These are phyloP conservation scores for Anisodus tanguticus DNA, from an alignment of 257 asterid genomes.

Conservation along the genomic window DNA sequence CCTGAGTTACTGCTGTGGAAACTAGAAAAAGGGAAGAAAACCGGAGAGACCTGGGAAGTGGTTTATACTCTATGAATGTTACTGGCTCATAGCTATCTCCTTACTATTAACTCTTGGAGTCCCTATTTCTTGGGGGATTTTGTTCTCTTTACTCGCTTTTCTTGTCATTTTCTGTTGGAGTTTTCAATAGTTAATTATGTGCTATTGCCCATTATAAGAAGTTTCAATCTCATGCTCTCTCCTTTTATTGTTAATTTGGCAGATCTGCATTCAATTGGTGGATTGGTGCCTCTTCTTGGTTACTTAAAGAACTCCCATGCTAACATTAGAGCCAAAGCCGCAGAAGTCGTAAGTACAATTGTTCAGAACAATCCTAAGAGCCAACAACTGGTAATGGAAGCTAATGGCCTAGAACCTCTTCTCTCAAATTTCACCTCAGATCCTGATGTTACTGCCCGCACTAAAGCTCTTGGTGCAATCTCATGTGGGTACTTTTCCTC, in stretches of 20 bases:
- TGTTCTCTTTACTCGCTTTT: background rate
- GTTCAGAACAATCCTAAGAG: slow-evolving; percentile 93
- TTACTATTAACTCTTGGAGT: background rate
- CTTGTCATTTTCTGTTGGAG: background rate
- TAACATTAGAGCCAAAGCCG: slow-evolving; percentile 90
- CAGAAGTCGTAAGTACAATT: slow-evolving; percentile 85
- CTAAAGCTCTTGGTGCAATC: slow-evolving; percentile 89
- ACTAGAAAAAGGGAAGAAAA: background rate
- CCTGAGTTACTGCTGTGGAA: background rate
- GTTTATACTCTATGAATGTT: background rate
- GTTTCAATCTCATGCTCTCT: background rate
- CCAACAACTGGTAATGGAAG: slow-evolving; percentile 88
- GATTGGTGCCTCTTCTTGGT: slow-evolving; percentile 75
- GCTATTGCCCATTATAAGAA: background rate
- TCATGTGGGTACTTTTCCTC: slow-evolving; percentile 57
- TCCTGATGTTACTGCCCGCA: slow-evolving; percentile 73
- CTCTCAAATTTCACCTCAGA: slow-evolving; percentile 71
- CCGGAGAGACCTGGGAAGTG: background rate
- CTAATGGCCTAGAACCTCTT: slow-evolving; percentile 81
- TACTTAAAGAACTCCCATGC: slow-evolving; percentile 72
- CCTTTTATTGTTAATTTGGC: slow-evolving; percentile 19
- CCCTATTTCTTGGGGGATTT: background rate
- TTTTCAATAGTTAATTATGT: background rate
- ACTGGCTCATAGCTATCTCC: background rate
- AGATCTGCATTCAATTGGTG: slow-evolving; percentile 95